These are phyloP conservation scores for Rhododendron henanense DNA, from an alignment of 148 eudicot species.

Conservation along the genomic window DNA sequence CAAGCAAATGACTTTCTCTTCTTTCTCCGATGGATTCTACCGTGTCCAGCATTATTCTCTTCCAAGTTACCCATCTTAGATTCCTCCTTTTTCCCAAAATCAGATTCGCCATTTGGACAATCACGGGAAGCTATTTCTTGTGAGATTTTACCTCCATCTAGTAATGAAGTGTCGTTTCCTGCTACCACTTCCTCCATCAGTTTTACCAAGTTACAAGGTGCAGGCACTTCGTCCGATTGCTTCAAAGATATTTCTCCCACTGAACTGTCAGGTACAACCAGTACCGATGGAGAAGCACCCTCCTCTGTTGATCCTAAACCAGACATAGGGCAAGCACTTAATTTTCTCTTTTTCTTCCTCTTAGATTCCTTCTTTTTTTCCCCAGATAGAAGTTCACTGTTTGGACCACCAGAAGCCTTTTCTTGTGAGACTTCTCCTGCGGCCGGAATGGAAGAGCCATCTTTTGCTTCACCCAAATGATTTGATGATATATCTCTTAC, in stretches of 20 bases:
- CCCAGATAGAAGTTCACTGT: neutral
- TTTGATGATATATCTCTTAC: neutral
- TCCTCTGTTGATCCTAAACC: neutral
- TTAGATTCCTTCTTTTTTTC: neutral
- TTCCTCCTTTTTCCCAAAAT: neutral
- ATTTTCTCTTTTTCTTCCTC: constrained; percentile 1
- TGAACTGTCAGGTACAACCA: neutral
- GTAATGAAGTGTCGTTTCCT: neutral
- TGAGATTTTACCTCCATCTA: neutral
- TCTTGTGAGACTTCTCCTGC: neutral
- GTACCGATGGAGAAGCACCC: neutral
- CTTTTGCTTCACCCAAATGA: neutral
- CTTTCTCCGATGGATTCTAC: neutral
- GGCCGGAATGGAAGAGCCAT: neutral
- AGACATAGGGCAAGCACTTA: neutral
- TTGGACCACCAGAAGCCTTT: neutral
- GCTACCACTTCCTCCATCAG: neutral
- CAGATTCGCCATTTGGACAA: neutral
- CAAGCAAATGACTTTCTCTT: neutral
- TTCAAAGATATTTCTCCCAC: neutral
- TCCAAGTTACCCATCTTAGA: neutral
- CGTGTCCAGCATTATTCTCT: neutral
- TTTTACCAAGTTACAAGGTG: neutral
- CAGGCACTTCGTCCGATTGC: neutral
- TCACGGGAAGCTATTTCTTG: neutral